phyloP scores from a whole-genome alignment of 257 asterid genomes.

The Anisodus acutangulus region DNA sequence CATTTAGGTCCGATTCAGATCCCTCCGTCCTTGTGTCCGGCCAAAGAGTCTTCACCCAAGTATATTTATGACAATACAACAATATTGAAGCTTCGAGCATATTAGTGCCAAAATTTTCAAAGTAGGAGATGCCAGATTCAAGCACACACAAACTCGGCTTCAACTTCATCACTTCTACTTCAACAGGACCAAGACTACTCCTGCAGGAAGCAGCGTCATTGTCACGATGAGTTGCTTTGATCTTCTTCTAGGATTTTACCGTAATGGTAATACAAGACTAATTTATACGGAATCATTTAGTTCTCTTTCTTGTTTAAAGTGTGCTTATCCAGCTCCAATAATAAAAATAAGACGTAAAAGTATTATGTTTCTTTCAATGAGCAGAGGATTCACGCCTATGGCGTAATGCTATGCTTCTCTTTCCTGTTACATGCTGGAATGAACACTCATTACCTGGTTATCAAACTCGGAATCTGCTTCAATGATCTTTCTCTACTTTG shows the following conservation, averaged over 20 bases:
- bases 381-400: not conserved
- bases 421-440: not conserved
- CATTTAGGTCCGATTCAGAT: too few species aligned
- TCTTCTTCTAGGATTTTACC: not conserved
- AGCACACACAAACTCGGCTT: not conserved
- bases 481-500: not conserved
- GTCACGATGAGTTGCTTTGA: too few species aligned
- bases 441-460: not conserved
- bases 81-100: not conserved
- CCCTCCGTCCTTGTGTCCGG: too few species aligned
- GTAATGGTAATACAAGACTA: not conserved
- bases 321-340: not conserved
- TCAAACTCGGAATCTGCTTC: not conserved
- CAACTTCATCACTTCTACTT: too few species aligned
- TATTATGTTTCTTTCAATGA: not conserved
- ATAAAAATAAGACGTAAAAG: not conserved
- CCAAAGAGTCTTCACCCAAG: too few species aligned
- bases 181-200: too few species aligned
- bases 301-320: not conserved
- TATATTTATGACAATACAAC: not conserved
- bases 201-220: too few species aligned
- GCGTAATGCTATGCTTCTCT: not conserved
- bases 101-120: too few species aligned
- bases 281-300: not conserved
- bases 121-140: not conserved